Evolutionary conservation across 345 rosid genomes (phyloP).

Genomic region (Arabis alpina): DNA sequence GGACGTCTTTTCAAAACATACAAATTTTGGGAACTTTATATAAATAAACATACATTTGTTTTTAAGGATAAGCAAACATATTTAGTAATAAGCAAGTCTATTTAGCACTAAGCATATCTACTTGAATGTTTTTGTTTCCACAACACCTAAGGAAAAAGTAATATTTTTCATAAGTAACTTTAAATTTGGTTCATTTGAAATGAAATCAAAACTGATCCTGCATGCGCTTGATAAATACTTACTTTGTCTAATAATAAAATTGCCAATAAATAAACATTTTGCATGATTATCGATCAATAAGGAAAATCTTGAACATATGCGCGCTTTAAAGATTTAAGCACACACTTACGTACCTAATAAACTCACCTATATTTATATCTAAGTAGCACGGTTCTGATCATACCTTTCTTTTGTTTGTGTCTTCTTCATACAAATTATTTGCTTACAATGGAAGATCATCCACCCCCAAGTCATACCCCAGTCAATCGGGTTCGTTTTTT

Average conservation of each 20-base stretch:
- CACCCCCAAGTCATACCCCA: not conserved
- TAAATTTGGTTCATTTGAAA: not conserved
- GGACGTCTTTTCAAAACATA: constrained; percentile 6
- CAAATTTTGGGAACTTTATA: not conserved
- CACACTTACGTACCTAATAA: not conserved
- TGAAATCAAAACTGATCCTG: not conserved
- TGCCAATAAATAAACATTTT: not conserved
- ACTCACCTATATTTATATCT: not conserved
- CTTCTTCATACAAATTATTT: not conserved
- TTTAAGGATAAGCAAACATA: not conserved
- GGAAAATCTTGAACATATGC: not conserved
- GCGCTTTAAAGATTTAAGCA: not conserved
- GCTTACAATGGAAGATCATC: not conserved
- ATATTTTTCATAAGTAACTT: constrained; percentile 4
- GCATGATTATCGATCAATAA: constrained; percentile 10
- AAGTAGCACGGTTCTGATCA: not conserved
- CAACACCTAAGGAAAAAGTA: not conserved
- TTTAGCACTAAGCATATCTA: no score
- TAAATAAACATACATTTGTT: not conserved
- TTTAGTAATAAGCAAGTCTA: no score
- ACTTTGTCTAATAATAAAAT: not conserved
- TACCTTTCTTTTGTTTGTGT: not conserved
- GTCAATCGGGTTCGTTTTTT: not conserved
- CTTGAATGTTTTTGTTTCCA: not conserved
- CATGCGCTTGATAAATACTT: constrained; percentile 12